phyloP scores from a whole-genome alignment of 2,329 filamentous ascomycete genomes.

The Paecilomyces fulvus region DNA sequence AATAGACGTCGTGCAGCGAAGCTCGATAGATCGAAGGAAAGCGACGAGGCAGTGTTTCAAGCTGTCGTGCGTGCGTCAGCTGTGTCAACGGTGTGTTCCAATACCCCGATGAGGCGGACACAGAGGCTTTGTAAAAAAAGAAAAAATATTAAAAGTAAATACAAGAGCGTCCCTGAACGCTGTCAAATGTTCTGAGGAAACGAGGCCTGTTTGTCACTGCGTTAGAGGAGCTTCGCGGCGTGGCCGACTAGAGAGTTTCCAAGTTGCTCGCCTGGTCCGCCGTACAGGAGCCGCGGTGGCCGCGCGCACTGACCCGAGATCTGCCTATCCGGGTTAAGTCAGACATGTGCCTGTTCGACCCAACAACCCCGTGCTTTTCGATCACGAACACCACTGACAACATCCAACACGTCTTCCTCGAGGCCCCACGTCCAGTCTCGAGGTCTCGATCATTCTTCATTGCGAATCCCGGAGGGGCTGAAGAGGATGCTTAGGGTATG shows the following conservation, averaged over 20 bases:
- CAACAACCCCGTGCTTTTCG: conserved; percentile 17
- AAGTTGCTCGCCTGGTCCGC: conserved; percentile 2
- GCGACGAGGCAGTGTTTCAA: background rate
- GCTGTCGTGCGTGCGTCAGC: background rate
- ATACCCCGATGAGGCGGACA: background rate
- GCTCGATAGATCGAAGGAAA: background rate
- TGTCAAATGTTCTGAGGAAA: background rate
- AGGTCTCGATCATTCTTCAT: conserved; percentile 5
- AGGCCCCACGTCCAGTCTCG: conserved; percentile 6
- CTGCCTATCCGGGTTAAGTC: conserved; percentile 14
- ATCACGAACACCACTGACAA: conserved; percentile 7
- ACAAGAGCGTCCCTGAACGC: background rate
- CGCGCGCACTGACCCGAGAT: background rate
- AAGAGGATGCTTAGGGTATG: conserved; percentile 34
- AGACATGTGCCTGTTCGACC: conserved; percentile 18
- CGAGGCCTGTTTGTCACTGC: background rate
- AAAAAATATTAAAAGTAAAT: background rate
- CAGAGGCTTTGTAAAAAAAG: background rate
- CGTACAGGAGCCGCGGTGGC: background rate
- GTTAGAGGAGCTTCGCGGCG: background rate
- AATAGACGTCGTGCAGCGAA: conserved; percentile 41
- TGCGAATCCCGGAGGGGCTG: conserved; percentile 5
- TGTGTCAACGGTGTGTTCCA: background rate
- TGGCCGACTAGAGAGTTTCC: conserved; percentile 56
- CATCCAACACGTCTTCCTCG: conserved; percentile 4